Evolutionary conservation across 345 rosid genomes (phyloP).

Genomic region (Lepidium didymum): DNA sequence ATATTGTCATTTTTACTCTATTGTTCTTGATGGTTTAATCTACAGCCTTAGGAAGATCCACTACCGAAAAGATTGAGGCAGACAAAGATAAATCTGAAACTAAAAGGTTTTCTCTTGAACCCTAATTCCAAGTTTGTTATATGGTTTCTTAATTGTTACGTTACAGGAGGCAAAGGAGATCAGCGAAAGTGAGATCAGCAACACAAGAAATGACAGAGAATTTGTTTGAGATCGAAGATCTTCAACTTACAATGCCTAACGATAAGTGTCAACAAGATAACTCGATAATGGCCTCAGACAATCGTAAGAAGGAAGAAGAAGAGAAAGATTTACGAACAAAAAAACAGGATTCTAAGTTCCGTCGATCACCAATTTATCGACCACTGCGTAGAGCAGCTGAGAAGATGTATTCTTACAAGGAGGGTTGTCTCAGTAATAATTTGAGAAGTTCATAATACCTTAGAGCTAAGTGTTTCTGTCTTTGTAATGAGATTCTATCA

Average conservation of each 20-base stretch:
- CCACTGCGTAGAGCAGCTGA: constrained; percentile 49
- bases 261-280: neutral
- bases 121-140: neutral
- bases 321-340: neutral
- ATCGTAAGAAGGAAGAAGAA: constrained; percentile 24
- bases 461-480: neutral
- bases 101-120: constrained; percentile 42
- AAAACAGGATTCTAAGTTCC: constrained; percentile 14
- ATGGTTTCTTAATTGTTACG: neutral
- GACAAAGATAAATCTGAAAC: constrained; percentile 48
- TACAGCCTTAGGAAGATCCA: constrained; percentile 53
- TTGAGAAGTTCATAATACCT: constrained; percentile 32
- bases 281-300: neutral
- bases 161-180: constrained; percentile 54
- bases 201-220: constrained; percentile 33
- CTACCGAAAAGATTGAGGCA: constrained; percentile 21
- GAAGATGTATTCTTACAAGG: constrained; percentile 63
- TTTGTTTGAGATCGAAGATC: constrained; percentile 56
- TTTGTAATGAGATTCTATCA: neutral
- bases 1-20: neutral
- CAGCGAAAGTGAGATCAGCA: constrained; percentile 43
- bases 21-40: neutral
- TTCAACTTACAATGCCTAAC: constrained; percentile 16
- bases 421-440: constrained; percentile 39
- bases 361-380: constrained; percentile 47